Conservation (phyloP, 2,329 filamentous ascomycete species). For the Tolypocladium inflatum region DNA sequence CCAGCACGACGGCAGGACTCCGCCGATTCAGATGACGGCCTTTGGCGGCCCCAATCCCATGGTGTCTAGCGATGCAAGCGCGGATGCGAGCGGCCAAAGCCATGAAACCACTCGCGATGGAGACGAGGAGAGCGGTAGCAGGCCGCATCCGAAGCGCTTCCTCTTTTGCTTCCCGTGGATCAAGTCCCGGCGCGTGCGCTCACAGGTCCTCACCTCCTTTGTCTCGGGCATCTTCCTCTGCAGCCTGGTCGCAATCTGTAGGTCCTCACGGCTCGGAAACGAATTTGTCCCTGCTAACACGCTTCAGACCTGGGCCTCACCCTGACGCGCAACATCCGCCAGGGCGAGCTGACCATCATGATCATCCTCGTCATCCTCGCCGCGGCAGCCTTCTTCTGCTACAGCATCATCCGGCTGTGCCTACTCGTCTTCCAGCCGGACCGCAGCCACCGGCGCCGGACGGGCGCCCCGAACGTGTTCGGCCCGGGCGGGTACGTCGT, state of each 20-base stretch:
- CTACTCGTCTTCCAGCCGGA: conserved; percentile 50
- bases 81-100: neutral
- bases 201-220: conserved; percentile 49
- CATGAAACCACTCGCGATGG: neutral
- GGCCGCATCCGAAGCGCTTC: conserved; percentile 29
- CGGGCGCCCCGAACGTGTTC: conserved; percentile 30
- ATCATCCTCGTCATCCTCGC: conserved; percentile 69
- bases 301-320: conserved; percentile 61
- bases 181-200: conserved; percentile 41
- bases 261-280: conserved; percentile 21
- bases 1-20: neutral
- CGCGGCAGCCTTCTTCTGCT: conserved; percentile 70
- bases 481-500: conserved; percentile 58
- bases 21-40: conserved; percentile 1
- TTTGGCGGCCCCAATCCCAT: neutral
- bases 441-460: conserved; percentile 10
- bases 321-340: conserved; percentile 52
- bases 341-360: conserved; percentile 68
- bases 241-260: conserved; percentile 55
- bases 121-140: conserved; percentile 2
- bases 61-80: neutral
- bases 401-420: conserved; percentile 65
- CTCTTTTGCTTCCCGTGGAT: conserved; percentile 47
- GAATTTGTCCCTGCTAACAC: neutral
- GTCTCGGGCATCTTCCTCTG: conserved; percentile 56